Conservation (phyloP, 108 stramenopile species). For the Nitzschia inconspicua region DNA sequence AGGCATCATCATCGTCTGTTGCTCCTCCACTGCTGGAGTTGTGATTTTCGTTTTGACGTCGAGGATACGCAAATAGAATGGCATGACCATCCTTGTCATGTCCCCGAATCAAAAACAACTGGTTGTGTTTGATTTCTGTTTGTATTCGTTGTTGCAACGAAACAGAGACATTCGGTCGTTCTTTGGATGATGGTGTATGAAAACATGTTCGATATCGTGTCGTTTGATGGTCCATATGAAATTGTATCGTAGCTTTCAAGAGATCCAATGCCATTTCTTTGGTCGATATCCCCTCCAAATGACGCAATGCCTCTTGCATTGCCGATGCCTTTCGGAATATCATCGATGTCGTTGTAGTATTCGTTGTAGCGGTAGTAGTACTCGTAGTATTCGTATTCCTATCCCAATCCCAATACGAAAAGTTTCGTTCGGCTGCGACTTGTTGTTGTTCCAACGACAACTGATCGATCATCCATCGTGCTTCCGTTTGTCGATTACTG, state of each 20-base stretch:
- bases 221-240: slow-evolving; percentile 15
- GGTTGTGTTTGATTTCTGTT: slow-evolving; percentile 17
- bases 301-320: slow-evolving; percentile 29
- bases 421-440: slow-evolving; percentile 21
- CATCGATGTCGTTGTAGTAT: not conserved
- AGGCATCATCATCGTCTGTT: slow-evolving; percentile 21
- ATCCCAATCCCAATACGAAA: slow-evolving; percentile 27
- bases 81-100: slow-evolving; percentile 29
- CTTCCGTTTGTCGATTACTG: no score
- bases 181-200: slow-evolving; percentile 8
- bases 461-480: slow-evolving; percentile 11
- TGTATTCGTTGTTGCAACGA: slow-evolving; percentile 4
- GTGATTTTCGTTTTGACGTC: not conserved
- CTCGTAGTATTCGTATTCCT: not conserved
- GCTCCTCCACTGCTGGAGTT: not conserved
- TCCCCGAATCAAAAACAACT: slow-evolving; percentile 27
- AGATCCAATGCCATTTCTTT: slow-evolving; percentile 10
- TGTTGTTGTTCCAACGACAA: slow-evolving; percentile 26
- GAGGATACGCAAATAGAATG: slow-evolving; percentile 18
- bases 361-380: not conserved
- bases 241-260: slow-evolving; percentile 8
- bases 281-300: slow-evolving; percentile 4
- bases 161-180: not conserved
- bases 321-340: slow-evolving; percentile 20
- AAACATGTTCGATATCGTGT: slow-evolving; percentile 16